phyloP scores from a whole-genome alignment of 495 filamentous ascomycete species.

The Annulohypoxylon nitens region DNA sequence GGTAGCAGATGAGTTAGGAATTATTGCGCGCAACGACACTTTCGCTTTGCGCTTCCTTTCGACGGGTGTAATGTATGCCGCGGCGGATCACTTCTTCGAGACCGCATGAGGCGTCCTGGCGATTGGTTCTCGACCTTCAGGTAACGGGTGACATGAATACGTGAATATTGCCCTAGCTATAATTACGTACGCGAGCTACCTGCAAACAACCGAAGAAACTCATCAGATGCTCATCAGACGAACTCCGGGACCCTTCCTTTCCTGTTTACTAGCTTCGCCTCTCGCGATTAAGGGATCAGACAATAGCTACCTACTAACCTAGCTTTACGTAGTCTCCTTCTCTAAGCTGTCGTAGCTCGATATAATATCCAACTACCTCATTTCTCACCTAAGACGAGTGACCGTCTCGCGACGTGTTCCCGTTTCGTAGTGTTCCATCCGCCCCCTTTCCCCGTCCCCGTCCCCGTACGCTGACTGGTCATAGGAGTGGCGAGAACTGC shows the following conservation, averaged over 20 bases:
- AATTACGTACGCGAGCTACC: conserved; percentile 42
- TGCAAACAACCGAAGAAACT: conserved; percentile 41
- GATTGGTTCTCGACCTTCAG: conserved; percentile 27
- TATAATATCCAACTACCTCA: conserved; percentile 37
- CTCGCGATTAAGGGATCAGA: conserved; percentile 15
- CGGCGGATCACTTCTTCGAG: conserved; percentile 18
- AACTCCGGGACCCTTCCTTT: conserved; percentile 22
- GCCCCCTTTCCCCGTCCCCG: conserved; percentile 25
- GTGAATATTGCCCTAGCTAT: conserved; percentile 35
- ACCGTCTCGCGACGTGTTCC: conserved; percentile 37
- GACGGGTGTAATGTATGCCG: conserved; percentile 24
- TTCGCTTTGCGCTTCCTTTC: conserved; percentile 24
- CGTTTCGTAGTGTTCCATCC: conserved; percentile 46
- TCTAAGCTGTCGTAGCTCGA: conserved; percentile 20
- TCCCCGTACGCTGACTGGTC: conserved; percentile 17
- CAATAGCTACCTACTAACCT: conserved; percentile 5
- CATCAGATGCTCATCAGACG: conserved; percentile 41
- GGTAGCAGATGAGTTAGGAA: conserved; percentile 39
- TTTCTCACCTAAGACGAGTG: conserved; percentile 45
- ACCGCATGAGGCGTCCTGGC: conserved; percentile 11
- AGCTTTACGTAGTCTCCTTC: conserved; percentile 6
- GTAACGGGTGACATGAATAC: conserved; percentile 37
- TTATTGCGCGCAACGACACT: conserved; percentile 43
- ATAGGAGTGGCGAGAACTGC: conserved; percentile 21
- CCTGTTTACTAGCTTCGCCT: conserved; percentile 24